Evolutionary conservation across 805 yeast genomes (phyloP).

Genomic region (Pichia cabralensis): DNA sequence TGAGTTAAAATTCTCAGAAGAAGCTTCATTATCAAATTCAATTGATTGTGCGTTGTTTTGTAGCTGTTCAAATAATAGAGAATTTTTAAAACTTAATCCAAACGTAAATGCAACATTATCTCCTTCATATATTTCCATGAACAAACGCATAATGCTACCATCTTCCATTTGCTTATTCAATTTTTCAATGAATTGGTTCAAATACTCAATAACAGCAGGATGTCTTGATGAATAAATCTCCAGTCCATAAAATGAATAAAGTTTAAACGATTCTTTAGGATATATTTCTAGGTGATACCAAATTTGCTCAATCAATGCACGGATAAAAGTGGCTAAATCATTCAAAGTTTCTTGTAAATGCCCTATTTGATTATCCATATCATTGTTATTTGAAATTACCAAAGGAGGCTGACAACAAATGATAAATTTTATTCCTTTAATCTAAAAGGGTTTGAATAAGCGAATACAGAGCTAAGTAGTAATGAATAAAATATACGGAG

Average conservation of each 20-base stretch:
- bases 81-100: constrained; percentile 23
- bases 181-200: constrained; percentile 23
- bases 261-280: constrained; percentile 38
- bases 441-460: no score
- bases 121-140: constrained; percentile 14
- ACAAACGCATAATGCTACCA: constrained; percentile 19
- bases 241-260: constrained; percentile 33
- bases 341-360: no score
- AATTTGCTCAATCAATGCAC: constrained; percentile 32
- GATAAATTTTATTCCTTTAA: no score
- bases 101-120: constrained; percentile 12
- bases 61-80: constrained; percentile 18
- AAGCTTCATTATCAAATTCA: background rate
- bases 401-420: no score
- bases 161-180: constrained; percentile 9
- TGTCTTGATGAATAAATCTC: constrained; percentile 36
- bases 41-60: constrained; percentile 3
- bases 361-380: no score
- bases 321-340: constrained; percentile 1
- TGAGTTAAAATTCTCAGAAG: background rate
- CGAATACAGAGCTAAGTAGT: no score
- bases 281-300: constrained; percentile 45
- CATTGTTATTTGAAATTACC: no score
- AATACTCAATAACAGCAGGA: constrained; percentile 32
- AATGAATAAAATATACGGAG: no score